These are phyloP conservation scores for Apophysomyces elegans DNA, from an alignment of 371 early-diverging fungal genomes.

Conservation along the genomic window DNA sequence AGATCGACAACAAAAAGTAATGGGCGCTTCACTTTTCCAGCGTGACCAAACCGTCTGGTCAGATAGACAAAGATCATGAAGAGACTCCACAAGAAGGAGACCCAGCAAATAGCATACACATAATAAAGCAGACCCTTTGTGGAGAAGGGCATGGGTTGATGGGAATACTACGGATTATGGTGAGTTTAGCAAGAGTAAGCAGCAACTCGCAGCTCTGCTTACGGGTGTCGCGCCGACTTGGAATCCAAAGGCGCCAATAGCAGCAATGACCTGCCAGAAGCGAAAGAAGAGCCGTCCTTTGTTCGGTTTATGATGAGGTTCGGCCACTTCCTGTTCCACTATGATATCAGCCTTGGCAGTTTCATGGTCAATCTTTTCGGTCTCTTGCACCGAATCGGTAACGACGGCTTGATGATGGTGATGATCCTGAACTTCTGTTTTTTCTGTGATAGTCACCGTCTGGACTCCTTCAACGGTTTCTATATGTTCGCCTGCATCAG, in stretches of 20 bases:
- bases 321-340: background rate
- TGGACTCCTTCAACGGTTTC: background rate
- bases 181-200: background rate
- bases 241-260: constrained; percentile 44
- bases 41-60: constrained; percentile 30
- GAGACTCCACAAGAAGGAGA: constrained; percentile 32
- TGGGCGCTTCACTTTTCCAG: constrained; percentile 32
- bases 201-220: constrained; percentile 10
- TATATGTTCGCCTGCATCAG: background rate
- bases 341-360: constrained; percentile 16
- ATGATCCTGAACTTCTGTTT: constrained; percentile 2
- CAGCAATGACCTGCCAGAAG: constrained; percentile 36
- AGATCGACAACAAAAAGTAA: constrained; percentile 27
- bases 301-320: constrained; percentile 14
- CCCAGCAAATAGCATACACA: constrained; percentile 26
- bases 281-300: constrained; percentile 26
- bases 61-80: constrained; percentile 39
- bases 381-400: constrained; percentile 12
- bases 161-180: constrained; percentile 19
- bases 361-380: constrained; percentile 19
- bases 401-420: background rate
- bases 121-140: constrained; percentile 27
- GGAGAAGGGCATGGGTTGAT: constrained; percentile 23
- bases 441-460: background rate
- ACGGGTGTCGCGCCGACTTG: constrained; percentile 43